These are phyloP conservation scores for Neurospora sp. DNA, from an alignment of 495 filamentous ascomycete species.

Conservation along the genomic window DNA sequence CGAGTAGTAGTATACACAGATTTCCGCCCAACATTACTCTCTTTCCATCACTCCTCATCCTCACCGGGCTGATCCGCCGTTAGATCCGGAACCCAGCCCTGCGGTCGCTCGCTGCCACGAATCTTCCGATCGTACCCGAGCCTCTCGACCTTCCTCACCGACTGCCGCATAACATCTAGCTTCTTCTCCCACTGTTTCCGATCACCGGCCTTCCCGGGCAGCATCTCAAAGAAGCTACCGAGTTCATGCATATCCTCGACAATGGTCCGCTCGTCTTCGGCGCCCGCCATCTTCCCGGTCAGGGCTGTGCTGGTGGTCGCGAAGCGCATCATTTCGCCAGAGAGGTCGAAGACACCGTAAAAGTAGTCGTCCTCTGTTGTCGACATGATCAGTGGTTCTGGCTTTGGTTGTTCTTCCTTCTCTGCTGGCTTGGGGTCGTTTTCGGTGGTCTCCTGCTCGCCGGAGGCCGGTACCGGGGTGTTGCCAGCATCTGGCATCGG, in stretches of 20 bases:
- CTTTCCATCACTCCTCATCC: not conserved
- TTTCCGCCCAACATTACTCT: not conserved
- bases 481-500: conserved; percentile 17
- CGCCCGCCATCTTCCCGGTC: conserved; percentile 42
- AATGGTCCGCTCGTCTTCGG: conserved; percentile 39
- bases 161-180: conserved; percentile 72
- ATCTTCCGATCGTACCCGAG: conserved; percentile 80
- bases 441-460: not conserved
- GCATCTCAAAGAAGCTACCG: conserved; percentile 59
- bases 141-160: conserved; percentile 89
- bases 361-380: conserved; percentile 80
- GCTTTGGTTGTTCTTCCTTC: not conserved
- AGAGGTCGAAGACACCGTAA: conserved; percentile 84
- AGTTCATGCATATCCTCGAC: conserved; percentile 67
- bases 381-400: conserved; percentile 36
- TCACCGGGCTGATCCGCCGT: conserved; percentile 16
- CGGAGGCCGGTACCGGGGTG: not conserved
- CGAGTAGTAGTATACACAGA: not conserved
- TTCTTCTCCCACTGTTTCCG: conserved; percentile 54
- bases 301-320: conserved; percentile 73
- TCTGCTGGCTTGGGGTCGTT: not conserved
- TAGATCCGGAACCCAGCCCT: conserved; percentile 86
- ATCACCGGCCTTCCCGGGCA: conserved; percentile 43
- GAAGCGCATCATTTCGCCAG: conserved; percentile 93
- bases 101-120: conserved; percentile 77